A percentile compares a stretch with the other conserved stretches of the same genome.
phyloP scores from a whole-genome alignment of 106 monocot genomes.

The Dendrobium nobile region DNA sequence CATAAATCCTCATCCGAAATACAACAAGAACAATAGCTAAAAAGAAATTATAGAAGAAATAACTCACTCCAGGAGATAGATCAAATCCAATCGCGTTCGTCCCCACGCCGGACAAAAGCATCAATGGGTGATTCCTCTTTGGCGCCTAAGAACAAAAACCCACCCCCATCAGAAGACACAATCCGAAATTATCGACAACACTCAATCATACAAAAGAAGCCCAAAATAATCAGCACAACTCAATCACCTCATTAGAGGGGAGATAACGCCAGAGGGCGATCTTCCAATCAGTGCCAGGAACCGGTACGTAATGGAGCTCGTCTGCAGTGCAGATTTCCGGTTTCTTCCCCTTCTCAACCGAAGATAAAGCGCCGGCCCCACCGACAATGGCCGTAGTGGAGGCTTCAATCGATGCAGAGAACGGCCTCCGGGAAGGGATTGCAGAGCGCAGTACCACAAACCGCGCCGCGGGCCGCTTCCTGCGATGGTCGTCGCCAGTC shows the following conservation, averaged over 20 bases:
- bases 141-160: slow-evolving; percentile 44
- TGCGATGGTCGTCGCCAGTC: background rate
- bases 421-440: background rate
- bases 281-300: slow-evolving; percentile 61
- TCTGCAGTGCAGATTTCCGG: slow-evolving; percentile 53
- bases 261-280: slow-evolving; percentile 72
- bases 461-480: background rate
- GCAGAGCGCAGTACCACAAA: background rate
- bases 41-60: background rate
- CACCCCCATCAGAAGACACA: background rate
- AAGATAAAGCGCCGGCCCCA: background rate
- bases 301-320: slow-evolving; percentile 70
- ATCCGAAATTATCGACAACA: background rate
- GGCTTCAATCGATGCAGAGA: background rate
- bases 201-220: background rate
- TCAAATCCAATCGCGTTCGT: slow-evolving; percentile 94
- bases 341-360: slow-evolving; percentile 10
- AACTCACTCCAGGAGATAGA: slow-evolving; percentile 81
- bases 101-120: slow-evolving; percentile 82
- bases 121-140: slow-evolving; percentile 86
- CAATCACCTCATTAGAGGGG: slow-evolving; percentile 36
- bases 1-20: background rate
- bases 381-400: too few relatives aligned
- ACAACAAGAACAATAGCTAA: background rate
- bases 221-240: background rate